phyloP scores from a whole-genome alignment of 371 early-diverging fungal genomes.

The Mycotypha africana region DNA sequence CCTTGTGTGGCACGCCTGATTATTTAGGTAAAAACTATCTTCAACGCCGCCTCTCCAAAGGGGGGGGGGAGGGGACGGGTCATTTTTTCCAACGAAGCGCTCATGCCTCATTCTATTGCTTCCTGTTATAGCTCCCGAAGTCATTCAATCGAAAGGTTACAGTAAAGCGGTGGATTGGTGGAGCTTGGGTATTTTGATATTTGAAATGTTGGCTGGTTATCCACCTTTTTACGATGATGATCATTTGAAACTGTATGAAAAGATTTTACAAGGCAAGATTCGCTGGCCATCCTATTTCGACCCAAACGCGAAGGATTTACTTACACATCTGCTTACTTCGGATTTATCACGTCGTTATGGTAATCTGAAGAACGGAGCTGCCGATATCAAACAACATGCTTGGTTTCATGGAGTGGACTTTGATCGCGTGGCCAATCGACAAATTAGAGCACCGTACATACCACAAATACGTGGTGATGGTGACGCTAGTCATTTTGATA shows the following conservation, averaged over 20 bases:
- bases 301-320: conserved; percentile 82
- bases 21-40: conserved; percentile 72
- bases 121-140: conserved; percentile 89
- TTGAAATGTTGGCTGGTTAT: conserved; percentile 53
- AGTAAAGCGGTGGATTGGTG: conserved; percentile 97
- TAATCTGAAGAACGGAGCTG: conserved; percentile 83
- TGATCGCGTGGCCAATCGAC: conserved; percentile 65
- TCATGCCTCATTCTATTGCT: too few species aligned
- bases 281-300: conserved; percentile 91
- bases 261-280: conserved; percentile 84
- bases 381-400: conserved; percentile 89
- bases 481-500: conserved; percentile 94
- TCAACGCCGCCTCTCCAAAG: too few species aligned
- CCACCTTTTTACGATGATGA: conserved; percentile 98
- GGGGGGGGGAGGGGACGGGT: too few species aligned
- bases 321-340: conserved; percentile 80
- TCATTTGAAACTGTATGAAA: too few species aligned
- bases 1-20: conserved; percentile 94
- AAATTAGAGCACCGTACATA: conserved; percentile 87
- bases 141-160: conserved; percentile 95
- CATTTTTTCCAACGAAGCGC: too few species aligned
- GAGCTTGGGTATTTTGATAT: conserved; percentile 95
- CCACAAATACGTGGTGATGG: conserved; percentile 83
- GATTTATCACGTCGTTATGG: conserved; percentile 91
- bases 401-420: conserved; percentile 97